Percentiles rank a stretch among this genome's conserved stretches.
Conservation (phyloP, 2,329 filamentous ascomycete genomes). For the Cordyceps cicadae region DNA sequence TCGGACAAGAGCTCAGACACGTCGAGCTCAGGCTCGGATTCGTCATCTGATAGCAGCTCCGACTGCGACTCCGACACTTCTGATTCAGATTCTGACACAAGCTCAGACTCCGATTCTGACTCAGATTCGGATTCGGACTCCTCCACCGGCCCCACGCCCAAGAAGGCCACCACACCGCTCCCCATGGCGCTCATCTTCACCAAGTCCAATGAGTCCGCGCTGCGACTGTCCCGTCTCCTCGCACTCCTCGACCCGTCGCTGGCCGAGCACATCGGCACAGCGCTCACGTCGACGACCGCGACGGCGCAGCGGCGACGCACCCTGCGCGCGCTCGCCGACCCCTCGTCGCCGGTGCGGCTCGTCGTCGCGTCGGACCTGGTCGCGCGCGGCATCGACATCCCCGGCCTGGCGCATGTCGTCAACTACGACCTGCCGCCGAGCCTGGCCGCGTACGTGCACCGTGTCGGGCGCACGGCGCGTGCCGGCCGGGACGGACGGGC, state of each 20-base stretch:
- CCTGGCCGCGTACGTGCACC: slow-evolving; percentile 77
- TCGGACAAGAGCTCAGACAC: slow-evolving; percentile 24
- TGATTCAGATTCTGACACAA: slow-evolving; percentile 15
- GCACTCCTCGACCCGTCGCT: slow-evolving; percentile 55
- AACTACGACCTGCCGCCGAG: slow-evolving; percentile 89
- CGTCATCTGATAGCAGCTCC: slow-evolving; percentile 28
- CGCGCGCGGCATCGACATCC: slow-evolving; percentile 79
- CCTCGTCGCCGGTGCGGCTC: slow-evolving; percentile 59
- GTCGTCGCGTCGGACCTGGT: slow-evolving; percentile 91
- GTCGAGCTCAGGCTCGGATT: slow-evolving; percentile 20
- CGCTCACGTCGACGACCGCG: slow-evolving; percentile 67
- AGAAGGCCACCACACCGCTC: slow-evolving; percentile 14
- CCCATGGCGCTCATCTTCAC: slow-evolving; percentile 71
- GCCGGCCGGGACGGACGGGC: slow-evolving; percentile 68
- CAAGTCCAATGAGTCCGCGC: slow-evolving; percentile 78
- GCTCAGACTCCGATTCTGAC: slow-evolving; percentile 21
- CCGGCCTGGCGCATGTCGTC: slow-evolving; percentile 71
- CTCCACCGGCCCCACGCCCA: slow-evolving; percentile 7
- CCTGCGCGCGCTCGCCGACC: slow-evolving; percentile 57
- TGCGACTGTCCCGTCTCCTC: slow-evolving; percentile 78
- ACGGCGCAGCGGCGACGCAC: slow-evolving; percentile 61
- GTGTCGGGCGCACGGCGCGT: slow-evolving; percentile 82
- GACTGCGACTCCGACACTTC: slow-evolving; percentile 23
- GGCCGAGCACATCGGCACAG: slow-evolving; percentile 50
- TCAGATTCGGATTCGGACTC: slow-evolving; percentile 17